A percentile compares a stretch with the other conserved stretches of the same genome.
These are phyloP conservation scores for Pythium diclinum DNA, from an alignment of 352 stramenopile genomes.

Conservation along the genomic window DNA sequence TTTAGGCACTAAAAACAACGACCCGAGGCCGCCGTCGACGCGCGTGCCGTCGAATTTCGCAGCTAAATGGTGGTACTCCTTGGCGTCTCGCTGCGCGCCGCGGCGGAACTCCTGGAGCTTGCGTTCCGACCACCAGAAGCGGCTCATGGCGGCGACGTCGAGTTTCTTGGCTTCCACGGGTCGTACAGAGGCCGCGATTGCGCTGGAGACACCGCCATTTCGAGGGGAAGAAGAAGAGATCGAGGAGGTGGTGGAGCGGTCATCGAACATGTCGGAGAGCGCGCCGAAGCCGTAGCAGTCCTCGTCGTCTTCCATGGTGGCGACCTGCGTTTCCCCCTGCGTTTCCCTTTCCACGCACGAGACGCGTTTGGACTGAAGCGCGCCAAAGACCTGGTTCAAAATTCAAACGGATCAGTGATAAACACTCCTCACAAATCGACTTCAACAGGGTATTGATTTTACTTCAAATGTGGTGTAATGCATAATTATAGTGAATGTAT, in stretches of 20 bases:
- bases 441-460: conserved; percentile 9
- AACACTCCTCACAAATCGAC: background rate
- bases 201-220: background rate
- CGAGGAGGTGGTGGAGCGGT: background rate
- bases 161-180: conserved; percentile 27
- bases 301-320: conserved; percentile 52
- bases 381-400: conserved; percentile 26
- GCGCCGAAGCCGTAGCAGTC: conserved; percentile 71
- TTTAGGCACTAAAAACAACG: conserved; percentile 26
- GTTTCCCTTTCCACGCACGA: conserved; percentile 4
- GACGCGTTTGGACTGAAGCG: background rate
- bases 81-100: conserved; percentile 28
- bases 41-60: conserved; percentile 48
- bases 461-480: no score
- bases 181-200: background rate
- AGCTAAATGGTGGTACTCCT: conserved; percentile 46
- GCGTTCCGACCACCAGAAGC: conserved; percentile 50
- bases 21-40: conserved; percentile 51
- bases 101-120: conserved; percentile 35
- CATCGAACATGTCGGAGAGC: conserved; percentile 58
- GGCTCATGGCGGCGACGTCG: conserved; percentile 36
- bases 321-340: background rate
- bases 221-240: background rate
- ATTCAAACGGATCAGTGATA: conserved; percentile 21
- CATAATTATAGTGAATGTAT: no score